Base-by-base conservation (phyloP, 2,329 filamentous ascomycete species). In the Microsporum audouinii region DNA sequence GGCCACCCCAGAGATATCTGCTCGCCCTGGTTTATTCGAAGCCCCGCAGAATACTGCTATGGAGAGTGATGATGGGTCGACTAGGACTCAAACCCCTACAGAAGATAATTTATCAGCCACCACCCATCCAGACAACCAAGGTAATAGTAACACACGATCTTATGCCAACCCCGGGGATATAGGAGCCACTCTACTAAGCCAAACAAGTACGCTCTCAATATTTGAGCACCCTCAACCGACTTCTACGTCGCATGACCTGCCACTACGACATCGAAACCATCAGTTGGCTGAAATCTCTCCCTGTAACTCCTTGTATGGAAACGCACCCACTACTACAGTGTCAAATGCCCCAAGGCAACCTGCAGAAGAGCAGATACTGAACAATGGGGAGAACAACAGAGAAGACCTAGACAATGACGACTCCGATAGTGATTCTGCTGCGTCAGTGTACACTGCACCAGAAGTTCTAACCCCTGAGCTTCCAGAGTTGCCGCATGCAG, bases 361-460 rank as follows among this genome's bases (percentile, higher is more conserved):
- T 39, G 5, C 38, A 39, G 14, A 12, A 12, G 38, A 14, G 4
- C 45, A 29, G 23, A 4, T 12, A 29, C 12, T 7, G 12, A 14
- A 29, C 45, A 51, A n/a, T 23, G 27, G 3, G 2, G 7, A 7
- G 4, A 23, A 23, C 0, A 4, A 47, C n/a, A 12, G 27, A 29
- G 27, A 51, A 10, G 14, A 31, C 10, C 10, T 31, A 31, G 45
- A 33, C 45, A 47, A 29, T 2, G 6, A 47, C 39, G 33, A 56
- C 34, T 67, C 67, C 3, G 68, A 70, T 49, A 56, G 63, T 10
- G 66, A 65, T 5, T 70, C 68, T 4, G 62, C 66, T 36, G 64
- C 63, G 43, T 69, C 68, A 27, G 65, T 69, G 23, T 70, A 67
- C 55, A 71, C 69, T 47, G 69, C 69, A 1, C 62, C 62, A 6